phyloP scores from a whole-genome alignment of 176 grass and related monocot genomes.

The Musa schizocarpa region DNA sequence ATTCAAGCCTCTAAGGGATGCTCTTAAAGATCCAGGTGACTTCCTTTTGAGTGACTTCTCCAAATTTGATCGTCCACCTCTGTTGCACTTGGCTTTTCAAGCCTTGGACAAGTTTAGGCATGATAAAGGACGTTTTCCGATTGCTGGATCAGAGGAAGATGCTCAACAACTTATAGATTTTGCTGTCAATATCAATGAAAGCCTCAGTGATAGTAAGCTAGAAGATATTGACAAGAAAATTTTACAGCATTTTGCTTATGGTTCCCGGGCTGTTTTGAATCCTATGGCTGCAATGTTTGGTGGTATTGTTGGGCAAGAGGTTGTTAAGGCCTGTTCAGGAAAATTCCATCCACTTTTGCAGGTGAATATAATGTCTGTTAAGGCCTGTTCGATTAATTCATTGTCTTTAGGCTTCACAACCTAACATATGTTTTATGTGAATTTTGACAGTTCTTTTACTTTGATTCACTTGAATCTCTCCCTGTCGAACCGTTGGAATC shows the following conservation, averaged over 20 bases:
- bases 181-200: slow-evolving; percentile 49
- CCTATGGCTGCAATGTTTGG: slow-evolving; percentile 85
- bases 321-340: slow-evolving; percentile 81
- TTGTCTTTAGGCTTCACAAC: background rate
- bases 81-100: slow-evolving; percentile 86
- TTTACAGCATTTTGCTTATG: slow-evolving; percentile 53
- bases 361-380: slow-evolving; percentile 20
- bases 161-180: slow-evolving; percentile 46
- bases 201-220: slow-evolving; percentile 44
- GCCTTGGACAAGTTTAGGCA: slow-evolving; percentile 67
- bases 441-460: slow-evolving; percentile 84
- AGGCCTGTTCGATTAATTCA: background rate
- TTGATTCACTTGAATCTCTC: slow-evolving; percentile 80
- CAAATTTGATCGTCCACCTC: slow-evolving; percentile 65
- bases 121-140: slow-evolving; percentile 51
- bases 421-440: background rate
- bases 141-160: slow-evolving; percentile 59
- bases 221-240: slow-evolving; percentile 64
- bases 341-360: slow-evolving; percentile 91
- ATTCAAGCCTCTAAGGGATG: slow-evolving; percentile 66
- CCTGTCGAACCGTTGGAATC: slow-evolving; percentile 61
- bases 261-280: slow-evolving; percentile 70
- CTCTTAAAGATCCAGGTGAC: slow-evolving; percentile 66
- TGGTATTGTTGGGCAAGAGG: slow-evolving; percentile 72
- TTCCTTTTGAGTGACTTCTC: slow-evolving; percentile 92